Evolutionary conservation across 2,329 filamentous ascomycete species (phyloP).

Genomic region (Chlorencoelia australis): DNA sequence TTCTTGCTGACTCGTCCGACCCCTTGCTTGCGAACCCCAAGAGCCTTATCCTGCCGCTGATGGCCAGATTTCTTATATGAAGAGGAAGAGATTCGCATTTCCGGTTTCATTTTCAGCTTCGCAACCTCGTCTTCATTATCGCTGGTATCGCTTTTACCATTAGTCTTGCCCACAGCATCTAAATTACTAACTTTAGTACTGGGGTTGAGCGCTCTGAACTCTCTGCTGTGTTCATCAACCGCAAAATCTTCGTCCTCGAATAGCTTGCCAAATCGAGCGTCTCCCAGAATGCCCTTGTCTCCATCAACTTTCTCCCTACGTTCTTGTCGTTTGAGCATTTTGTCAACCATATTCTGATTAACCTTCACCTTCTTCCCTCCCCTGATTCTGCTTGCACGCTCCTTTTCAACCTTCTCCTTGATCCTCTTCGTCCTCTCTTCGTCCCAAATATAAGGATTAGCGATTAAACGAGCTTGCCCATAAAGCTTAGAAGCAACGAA

Average conservation of each 20-base stretch:
- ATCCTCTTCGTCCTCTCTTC: conserved; percentile 85
- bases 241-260: conserved; percentile 91
- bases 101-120: conserved; percentile 25
- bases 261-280: conserved; percentile 76
- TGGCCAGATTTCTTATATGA: conserved; percentile 51
- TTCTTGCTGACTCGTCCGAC: conserved; percentile 36
- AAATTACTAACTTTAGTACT: conserved; percentile 49
- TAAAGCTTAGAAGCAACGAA: conserved; percentile 94
- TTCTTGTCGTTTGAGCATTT: conserved; percentile 56
- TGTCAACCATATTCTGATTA: conserved; percentile 73
- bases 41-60: conserved; percentile 40
- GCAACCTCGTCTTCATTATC: conserved; percentile 33
- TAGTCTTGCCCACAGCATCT: conserved; percentile 29
- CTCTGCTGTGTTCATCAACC: conserved; percentile 79
- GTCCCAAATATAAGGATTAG: conserved; percentile 88
- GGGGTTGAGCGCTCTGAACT: conserved; percentile 84
- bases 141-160: conserved; percentile 28
- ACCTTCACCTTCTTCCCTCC: conserved; percentile 97
- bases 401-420: conserved; percentile 92
- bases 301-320: conserved; percentile 47
- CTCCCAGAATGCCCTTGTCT: conserved; percentile 60
- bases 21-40: conserved; percentile 47
- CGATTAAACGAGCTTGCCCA: conserved; percentile 86
- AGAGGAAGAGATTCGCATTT: conserved; percentile 61
- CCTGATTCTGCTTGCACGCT: conserved; percentile 87